A percentile compares a stretch with the other conserved stretches of the same genome.
Evolutionary conservation across 192 early-diverging fungal species (phyloP).

Genomic region (Umbelopsis sp.): DNA sequence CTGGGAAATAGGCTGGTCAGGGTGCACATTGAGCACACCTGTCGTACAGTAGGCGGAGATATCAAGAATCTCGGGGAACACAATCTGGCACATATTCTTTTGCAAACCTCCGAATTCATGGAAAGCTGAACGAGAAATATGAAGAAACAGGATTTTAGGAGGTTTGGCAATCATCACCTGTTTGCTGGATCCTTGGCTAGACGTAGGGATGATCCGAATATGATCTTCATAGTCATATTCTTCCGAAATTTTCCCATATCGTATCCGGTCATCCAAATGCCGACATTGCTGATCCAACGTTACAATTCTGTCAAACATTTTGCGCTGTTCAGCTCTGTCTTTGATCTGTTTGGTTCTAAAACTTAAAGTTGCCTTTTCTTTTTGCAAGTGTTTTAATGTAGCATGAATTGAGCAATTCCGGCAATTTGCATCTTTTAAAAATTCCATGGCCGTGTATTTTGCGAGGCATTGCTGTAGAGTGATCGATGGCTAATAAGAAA

Average conservation of each 20-base stretch:
- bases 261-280: conserved; percentile 26
- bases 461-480: conserved; percentile 56
- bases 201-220: neutral
- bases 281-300: conserved; percentile 16
- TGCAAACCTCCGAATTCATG: conserved; percentile 68
- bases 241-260: conserved; percentile 21
- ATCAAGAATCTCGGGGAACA: conserved; percentile 82
- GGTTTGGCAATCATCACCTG: conserved; percentile 81
- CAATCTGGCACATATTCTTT: conserved; percentile 83
- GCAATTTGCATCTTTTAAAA: conserved; percentile 67
- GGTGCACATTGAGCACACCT: conserved; percentile 55
- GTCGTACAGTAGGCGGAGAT: conserved; percentile 70
- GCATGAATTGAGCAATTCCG: conserved; percentile 63
- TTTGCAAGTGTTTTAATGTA: conserved; percentile 40
- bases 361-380: conserved; percentile 42
- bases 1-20: conserved; percentile 58
- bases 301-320: conserved; percentile 23
- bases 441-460: conserved; percentile 62
- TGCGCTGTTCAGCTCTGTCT: conserved; percentile 20
- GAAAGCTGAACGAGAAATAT: conserved; percentile 82
- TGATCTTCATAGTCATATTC: conserved; percentile 35
- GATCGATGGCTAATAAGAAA: conserved; percentile 40
- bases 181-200: conserved; percentile 60
- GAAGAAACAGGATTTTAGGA: conserved; percentile 79
- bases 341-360: neutral